phyloP scores from a whole-genome alignment of 352 stramenopile genomes.

The Halophytophthora batemanensis region DNA sequence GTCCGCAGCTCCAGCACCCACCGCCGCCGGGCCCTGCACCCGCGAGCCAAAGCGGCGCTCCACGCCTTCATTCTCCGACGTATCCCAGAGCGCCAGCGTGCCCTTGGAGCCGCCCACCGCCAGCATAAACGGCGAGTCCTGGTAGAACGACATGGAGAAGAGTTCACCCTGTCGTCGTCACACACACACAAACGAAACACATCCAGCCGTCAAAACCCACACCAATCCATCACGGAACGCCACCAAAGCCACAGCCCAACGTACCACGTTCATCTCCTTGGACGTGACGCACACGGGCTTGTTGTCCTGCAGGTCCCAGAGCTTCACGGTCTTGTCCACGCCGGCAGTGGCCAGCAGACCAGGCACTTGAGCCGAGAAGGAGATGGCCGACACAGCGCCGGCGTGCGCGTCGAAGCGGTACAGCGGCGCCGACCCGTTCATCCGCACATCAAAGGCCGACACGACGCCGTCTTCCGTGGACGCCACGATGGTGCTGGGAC shows the following conservation, averaged over 20 bases:
- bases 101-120: constrained; percentile 88
- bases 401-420: constrained; percentile 93
- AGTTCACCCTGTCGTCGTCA: constrained; percentile 89
- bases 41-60: constrained; percentile 82
- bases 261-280: constrained; percentile 92
- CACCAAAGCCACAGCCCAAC: constrained; percentile 23
- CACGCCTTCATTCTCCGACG: constrained; percentile 81
- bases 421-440: constrained; percentile 89
- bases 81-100: constrained; percentile 89
- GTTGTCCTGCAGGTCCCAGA: constrained; percentile 93
- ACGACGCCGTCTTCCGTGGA: constrained; percentile 95
- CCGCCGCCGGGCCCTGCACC: constrained; percentile 32
- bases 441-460: constrained; percentile 93
- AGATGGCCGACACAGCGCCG: constrained; percentile 79
- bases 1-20: constrained; percentile 33
- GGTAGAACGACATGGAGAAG: constrained; percentile 89
- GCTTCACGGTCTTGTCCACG: constrained; percentile 97
- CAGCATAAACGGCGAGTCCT: constrained; percentile 87
- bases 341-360: constrained; percentile 95
- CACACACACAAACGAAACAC: constrained; percentile 9
- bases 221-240: constrained; percentile 2
- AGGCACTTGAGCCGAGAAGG: constrained; percentile 82
- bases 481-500: constrained; percentile 90
- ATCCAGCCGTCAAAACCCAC: constrained; percentile 3
- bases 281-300: constrained; percentile 78